Percentiles rank a stretch among this genome's conserved stretches.
phyloP scores from a whole-genome alignment of 1,139 yeast species.

The Magnusiomyces fungicola region DNA sequence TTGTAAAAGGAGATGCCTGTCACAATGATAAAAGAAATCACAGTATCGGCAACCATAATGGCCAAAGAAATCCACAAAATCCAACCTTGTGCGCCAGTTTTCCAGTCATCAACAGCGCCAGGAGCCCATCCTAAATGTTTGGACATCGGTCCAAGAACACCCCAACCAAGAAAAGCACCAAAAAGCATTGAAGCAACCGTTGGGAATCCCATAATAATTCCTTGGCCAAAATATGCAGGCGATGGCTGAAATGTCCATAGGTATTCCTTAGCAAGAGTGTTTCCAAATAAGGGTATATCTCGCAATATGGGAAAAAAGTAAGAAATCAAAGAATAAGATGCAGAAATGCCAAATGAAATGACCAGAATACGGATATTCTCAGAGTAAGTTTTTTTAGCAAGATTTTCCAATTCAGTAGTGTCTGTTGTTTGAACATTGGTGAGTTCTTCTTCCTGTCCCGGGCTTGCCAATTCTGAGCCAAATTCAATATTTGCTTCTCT shows the following conservation, averaged over 20 bases:
- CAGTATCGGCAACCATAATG: constrained; percentile 88
- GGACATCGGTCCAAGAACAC: constrained; percentile 72
- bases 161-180: constrained; percentile 93
- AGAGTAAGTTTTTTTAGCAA: constrained; percentile 35
- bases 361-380: constrained; percentile 52
- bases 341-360: constrained; percentile 59
- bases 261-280: constrained; percentile 51
- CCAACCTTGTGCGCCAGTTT: constrained; percentile 95
- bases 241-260: constrained; percentile 91
- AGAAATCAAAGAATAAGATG: constrained; percentile 61
- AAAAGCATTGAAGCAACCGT: constrained; percentile 87
- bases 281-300: constrained; percentile 70
- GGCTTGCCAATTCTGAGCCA: too few relatives aligned
- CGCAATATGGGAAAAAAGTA: constrained; percentile 67
- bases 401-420: constrained; percentile 13
- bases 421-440: constrained; percentile 15
- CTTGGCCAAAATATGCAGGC: constrained; percentile 96
- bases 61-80: constrained; percentile 89
- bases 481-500: too few relatives aligned
- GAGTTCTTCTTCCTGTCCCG: too few relatives aligned
- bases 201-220: constrained; percentile 93
- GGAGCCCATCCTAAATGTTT: constrained; percentile 74
- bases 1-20: constrained; percentile 30
- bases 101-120: constrained; percentile 88
- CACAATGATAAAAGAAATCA: constrained; percentile 70